Conservation (phyloP, 2,329 filamentous ascomycete genomes). For the Ceratocystis lukuohia region DNA sequence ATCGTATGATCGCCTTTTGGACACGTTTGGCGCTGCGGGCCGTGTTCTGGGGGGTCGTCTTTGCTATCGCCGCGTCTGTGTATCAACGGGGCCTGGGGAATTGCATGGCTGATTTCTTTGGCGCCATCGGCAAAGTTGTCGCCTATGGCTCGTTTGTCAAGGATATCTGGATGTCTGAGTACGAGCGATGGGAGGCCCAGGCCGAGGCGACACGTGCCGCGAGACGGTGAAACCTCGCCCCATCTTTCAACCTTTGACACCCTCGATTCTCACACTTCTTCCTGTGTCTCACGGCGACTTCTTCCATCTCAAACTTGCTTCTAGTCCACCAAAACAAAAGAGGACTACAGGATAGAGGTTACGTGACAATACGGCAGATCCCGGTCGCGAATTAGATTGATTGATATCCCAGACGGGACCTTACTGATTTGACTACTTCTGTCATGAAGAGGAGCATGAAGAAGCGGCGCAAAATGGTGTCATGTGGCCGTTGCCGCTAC, state of each 20-base stretch:
- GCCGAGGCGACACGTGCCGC: constrained; percentile 23
- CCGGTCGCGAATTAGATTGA: too few species aligned
- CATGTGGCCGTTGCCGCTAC: not conserved
- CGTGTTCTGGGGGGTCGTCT: constrained; percentile 49
- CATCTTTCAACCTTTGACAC: not conserved
- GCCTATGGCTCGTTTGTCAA: constrained; percentile 37
- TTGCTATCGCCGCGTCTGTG: constrained; percentile 40
- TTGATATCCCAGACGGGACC: too few species aligned
- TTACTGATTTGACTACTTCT: not conserved
- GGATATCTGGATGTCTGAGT: constrained; percentile 45
- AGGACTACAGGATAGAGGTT: not conserved
- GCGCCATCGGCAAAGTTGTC: constrained; percentile 31
- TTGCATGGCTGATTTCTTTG: constrained; percentile 44
- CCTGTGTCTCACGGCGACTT: not conserved
- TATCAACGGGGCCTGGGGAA: constrained; percentile 54
- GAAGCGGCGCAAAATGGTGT: not conserved
- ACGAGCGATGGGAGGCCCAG: constrained; percentile 42
- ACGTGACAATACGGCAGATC: not conserved
- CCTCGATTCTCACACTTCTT: not conserved
- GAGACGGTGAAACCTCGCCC: constrained; percentile 14
- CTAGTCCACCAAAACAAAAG: not conserved
- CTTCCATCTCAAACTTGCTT: not conserved
- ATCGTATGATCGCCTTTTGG: constrained; percentile 64
- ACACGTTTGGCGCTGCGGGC: constrained; percentile 51
- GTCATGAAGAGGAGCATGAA: too few species aligned